Conservation (phyloP, 306 rosid species). For the Biancaea sappan region DNA sequence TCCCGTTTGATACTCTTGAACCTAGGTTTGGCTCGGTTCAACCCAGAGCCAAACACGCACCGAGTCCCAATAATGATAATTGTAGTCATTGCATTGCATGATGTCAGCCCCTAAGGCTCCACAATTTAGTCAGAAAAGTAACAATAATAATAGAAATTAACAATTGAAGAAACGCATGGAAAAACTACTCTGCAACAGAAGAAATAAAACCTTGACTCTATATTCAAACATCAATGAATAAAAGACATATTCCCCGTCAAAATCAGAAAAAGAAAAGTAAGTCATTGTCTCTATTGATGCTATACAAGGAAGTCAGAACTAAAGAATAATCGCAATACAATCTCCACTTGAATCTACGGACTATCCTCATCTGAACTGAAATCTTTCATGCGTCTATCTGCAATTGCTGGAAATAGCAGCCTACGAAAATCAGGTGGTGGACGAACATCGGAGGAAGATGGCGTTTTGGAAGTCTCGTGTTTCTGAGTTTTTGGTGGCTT, state of each 20-base stretch:
- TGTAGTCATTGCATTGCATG: not conserved
- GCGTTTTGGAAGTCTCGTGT: slow-evolving; percentile 39
- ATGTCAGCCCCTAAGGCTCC: not conserved
- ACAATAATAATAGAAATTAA: not conserved
- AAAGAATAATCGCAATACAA: slow-evolving; percentile 39
- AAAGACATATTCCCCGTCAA: slow-evolving; percentile 20
- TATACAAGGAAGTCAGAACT: slow-evolving; percentile 22
- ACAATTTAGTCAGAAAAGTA: slow-evolving; percentile 6
- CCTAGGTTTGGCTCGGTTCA: no score
- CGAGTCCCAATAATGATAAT: not conserved
- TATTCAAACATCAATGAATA: slow-evolving; percentile 7
- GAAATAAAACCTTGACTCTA: slow-evolving; percentile 16
- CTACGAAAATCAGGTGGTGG: slow-evolving; percentile 54
- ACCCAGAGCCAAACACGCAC: no score
- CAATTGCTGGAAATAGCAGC: slow-evolving; percentile 59
- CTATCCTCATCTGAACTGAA: slow-evolving; percentile 90
- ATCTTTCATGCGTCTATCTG: slow-evolving; percentile 58
- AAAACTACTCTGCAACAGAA: slow-evolving; percentile 2
- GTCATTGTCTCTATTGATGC: slow-evolving; percentile 13
- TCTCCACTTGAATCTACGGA: slow-evolving; percentile 51
- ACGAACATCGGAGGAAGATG: slow-evolving; percentile 45
- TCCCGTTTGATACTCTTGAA: no score
- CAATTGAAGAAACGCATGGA: slow-evolving; percentile 20
- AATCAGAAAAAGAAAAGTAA: not conserved
- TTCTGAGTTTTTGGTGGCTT: slow-evolving; percentile 41